A percentile compares a stretch with the other conserved stretches of the same genome.
Conservation (phyloP, 352 stramenopile genomes). For the Peronospora farinosa region DNA sequence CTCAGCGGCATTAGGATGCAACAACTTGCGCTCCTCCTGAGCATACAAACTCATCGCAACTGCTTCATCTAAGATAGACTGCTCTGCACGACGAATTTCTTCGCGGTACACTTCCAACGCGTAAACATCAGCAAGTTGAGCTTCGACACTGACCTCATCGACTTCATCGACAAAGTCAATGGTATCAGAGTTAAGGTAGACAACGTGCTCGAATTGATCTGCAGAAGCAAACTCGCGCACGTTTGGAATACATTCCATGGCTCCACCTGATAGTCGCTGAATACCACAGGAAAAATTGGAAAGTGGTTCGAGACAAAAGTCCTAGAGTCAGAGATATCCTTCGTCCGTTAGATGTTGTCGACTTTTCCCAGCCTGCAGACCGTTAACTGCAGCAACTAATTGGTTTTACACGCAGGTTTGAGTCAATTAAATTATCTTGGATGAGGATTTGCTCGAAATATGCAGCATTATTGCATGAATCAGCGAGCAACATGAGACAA, state of each 20-base stretch:
- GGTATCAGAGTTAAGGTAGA: constrained; percentile 9
- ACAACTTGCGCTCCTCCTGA: constrained; percentile 34
- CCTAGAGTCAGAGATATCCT: not conserved
- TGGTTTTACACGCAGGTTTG: not conserved
- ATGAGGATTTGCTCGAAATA: not conserved
- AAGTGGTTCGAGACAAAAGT: not conserved
- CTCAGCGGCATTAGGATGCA: constrained; percentile 9
- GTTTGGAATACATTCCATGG: constrained; percentile 22
- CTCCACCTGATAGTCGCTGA: not conserved
- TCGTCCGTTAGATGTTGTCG: not conserved
- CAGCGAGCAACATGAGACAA: too few species aligned
- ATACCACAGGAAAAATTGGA: not conserved
- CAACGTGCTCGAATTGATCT: constrained; percentile 15
- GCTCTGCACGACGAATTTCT: constrained; percentile 33
- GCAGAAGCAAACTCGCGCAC: constrained; percentile 7
- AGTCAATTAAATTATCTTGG: not conserved
- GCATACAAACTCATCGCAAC: constrained; percentile 42
- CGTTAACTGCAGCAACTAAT: constrained; percentile 3
- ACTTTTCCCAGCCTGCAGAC: constrained; percentile 1
- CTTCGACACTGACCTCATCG: constrained; percentile 16
- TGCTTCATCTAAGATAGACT: constrained; percentile 32
- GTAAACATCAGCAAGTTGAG: constrained; percentile 21
- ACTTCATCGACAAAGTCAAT: constrained; percentile 19
- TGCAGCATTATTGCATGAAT: not conserved
- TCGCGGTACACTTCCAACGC: constrained; percentile 37